A percentile compares a stretch with the other conserved stretches of the same genome.
Conservation (phyloP, 2,329 filamentous ascomycete species). For the Trichoderma arundinaceum region DNA sequence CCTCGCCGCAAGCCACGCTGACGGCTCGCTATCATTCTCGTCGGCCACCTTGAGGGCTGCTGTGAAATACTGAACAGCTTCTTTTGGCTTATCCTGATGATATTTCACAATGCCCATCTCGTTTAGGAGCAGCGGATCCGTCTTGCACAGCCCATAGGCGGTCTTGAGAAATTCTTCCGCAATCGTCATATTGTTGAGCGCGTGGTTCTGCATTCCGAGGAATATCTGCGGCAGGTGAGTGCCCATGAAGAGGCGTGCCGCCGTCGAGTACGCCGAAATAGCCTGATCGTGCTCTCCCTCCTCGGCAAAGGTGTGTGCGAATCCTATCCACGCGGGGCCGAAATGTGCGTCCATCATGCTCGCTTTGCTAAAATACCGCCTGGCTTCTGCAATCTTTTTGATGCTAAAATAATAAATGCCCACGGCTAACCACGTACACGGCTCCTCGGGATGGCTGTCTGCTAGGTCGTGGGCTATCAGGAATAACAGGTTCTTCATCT, state of each 20-base stretch:
- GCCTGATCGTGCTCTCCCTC: constrained; percentile 98
- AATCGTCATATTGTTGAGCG: constrained; percentile 90
- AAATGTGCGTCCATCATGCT: constrained; percentile 98
- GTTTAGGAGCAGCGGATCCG: constrained; percentile 89
- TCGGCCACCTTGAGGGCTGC: constrained; percentile 77
- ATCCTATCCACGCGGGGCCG: constrained; percentile 97
- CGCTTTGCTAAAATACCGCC: constrained; percentile 95
- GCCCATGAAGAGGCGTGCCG: constrained; percentile 91
- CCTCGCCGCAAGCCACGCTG: constrained; percentile 81
- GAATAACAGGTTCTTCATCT: constrained; percentile 86
- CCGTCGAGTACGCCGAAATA: constrained; percentile 96
- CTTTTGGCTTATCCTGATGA: constrained; percentile 79
- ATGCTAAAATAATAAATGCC: constrained; percentile 94
- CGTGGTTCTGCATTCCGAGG: constrained; percentile 97
- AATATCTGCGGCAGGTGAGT: constrained; percentile 96
- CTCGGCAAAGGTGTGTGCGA: constrained; percentile 96
- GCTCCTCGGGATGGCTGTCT: constrained; percentile 87
- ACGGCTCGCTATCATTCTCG: constrained; percentile 80
- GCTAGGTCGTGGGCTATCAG: constrained; percentile 90
- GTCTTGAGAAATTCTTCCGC: constrained; percentile 94
- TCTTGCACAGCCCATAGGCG: constrained; percentile 80
- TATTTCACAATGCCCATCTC: constrained; percentile 97
- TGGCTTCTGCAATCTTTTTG: constrained; percentile 86
- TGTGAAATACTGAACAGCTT: constrained; percentile 78
- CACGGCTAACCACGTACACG: constrained; percentile 91